phyloP scores from a whole-genome alignment of 345 rosid species.

The Rubroshorea leprosula region DNA sequence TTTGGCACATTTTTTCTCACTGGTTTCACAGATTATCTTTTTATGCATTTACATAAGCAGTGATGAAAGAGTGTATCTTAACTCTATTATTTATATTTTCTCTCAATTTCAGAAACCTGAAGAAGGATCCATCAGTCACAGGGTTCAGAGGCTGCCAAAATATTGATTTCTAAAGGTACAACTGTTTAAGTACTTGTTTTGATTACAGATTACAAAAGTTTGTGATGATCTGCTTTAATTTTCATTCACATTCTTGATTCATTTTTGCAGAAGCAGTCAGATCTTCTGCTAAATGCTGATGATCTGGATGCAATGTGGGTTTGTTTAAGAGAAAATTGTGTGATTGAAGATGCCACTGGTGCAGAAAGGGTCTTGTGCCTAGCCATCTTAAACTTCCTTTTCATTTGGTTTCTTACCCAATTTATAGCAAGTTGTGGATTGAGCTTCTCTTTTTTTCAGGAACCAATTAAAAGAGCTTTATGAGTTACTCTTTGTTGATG shows the following conservation, averaged over 20 bases:
- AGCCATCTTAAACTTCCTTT: neutral
- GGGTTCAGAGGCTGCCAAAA: slow-evolving; percentile 91
- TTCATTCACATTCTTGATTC: too few relatives aligned
- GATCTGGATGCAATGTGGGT: slow-evolving; percentile 99
- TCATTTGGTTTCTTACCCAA: neutral
- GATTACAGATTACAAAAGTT: slow-evolving; percentile 3
- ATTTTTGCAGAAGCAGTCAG: slow-evolving; percentile 87
- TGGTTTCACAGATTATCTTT: neutral
- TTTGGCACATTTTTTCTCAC: neutral
- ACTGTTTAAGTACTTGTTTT: neutral
- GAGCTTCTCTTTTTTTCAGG: neutral
- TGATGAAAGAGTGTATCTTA: neutral
- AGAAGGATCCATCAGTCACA: slow-evolving; percentile 91
- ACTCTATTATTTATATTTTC: slow-evolving; percentile 10
- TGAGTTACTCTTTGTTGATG: neutral
- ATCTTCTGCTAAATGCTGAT: slow-evolving; percentile 88
- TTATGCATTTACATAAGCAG: neutral
- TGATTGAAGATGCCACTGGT: slow-evolving; percentile 94
- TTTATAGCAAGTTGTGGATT: neutral
- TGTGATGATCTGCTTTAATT: slow-evolving; percentile 1
- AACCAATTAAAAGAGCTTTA: neutral
- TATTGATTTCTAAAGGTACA: slow-evolving; percentile 92
- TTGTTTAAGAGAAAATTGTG: slow-evolving; percentile 98
- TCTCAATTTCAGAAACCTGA: slow-evolving; percentile 78
- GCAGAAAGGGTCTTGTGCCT: slow-evolving; percentile 75